Base-by-base conservation (phyloP, 441 rosid species). In the Lepidium campestre region DNA sequence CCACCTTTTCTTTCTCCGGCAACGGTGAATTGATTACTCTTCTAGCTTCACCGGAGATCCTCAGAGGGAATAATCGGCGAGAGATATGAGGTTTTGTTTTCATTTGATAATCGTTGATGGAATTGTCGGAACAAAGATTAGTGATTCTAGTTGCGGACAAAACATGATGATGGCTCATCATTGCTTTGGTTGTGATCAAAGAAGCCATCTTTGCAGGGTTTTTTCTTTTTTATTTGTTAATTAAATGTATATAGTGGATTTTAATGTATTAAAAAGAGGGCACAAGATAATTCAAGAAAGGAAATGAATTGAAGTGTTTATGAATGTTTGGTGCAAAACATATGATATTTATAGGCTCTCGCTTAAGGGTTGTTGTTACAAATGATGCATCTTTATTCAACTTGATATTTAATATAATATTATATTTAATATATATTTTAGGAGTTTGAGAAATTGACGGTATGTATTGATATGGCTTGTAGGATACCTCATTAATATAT, bases 131-230 rank as follows among this genome's bases (percentile, higher is more conserved):
- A 55, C 14, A 61, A 74, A 47, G 70, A 55, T 15, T 25, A 8
- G 53, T 73, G 64, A 39, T 37, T 67, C 59, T 61, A 13, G 57
- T 59, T 20, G 77, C 60, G 11, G 64, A 67, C 45, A 73, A 53
- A 68, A 68, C 65, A 74, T 68, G 69, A 74, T 68, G 69, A 74
- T 74, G 55, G 32, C 65, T 56, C 44, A 74, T 74, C 41, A 74
- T 68, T 62, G 60, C 69, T 68, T 62, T 74, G 73, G 64, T 62
- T 74, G 77, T 67, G 69, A 74, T 68, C 65, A 68, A 55, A 69
- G 73, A 61, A 67, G 77, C 77, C 77, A 68, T 74, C 57, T 34
- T 53, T 49, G 29, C 17, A 2, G 25, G 12, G 40, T 10, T 40
- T 10, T 27, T 34, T 10, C 2, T 17, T 17, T 29, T 57, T 36